Percentiles rank a stretch among this genome's conserved stretches.
phyloP scores from a whole-genome alignment of 148 eudicot species.

The Rheum nobile region DNA sequence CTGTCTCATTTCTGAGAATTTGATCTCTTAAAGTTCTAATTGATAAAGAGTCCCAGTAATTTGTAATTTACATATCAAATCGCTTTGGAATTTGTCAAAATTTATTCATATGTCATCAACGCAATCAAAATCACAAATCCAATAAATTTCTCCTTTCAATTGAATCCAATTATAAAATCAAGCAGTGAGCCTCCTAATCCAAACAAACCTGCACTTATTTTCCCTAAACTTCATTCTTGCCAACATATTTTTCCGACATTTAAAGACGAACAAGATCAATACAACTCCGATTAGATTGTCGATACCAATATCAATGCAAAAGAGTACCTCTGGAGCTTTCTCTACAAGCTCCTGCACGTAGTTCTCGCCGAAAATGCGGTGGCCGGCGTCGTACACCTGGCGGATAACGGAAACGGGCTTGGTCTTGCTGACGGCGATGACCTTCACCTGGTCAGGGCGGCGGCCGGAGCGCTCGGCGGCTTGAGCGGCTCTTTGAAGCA shows the following conservation, averaged over 20 bases:
- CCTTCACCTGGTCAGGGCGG: conserved; percentile 41
- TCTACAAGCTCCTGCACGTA: conserved; percentile 86
- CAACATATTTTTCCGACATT: neutral
- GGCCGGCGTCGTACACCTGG: conserved; percentile 87
- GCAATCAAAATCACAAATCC: neutral
- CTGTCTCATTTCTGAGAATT: neutral
- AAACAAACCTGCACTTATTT: neutral
- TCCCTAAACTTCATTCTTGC: neutral
- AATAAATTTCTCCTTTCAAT: neutral
- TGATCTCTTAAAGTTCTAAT: neutral
- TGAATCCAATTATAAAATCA: neutral
- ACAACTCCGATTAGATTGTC: neutral
- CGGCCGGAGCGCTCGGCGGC: conserved; percentile 75
- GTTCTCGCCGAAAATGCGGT: conserved; percentile 83
- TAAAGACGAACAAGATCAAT: neutral
- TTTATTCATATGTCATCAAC: neutral
- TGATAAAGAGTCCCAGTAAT: neutral
- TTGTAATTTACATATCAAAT: neutral
- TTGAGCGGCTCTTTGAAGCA: conserved; percentile 47
- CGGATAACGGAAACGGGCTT: conserved; percentile 70
- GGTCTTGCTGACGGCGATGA: conserved; percentile 90
- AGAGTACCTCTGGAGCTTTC: conserved; percentile 79
- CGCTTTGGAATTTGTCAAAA: neutral
- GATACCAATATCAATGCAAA: neutral
- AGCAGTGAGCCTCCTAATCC: neutral